Percentiles rank a stretch among this genome's conserved stretches.
These are phyloP conservation scores for Metschnikowia amazonensis DNA, from an alignment of 805 yeast species.

Conservation along the genomic window DNA sequence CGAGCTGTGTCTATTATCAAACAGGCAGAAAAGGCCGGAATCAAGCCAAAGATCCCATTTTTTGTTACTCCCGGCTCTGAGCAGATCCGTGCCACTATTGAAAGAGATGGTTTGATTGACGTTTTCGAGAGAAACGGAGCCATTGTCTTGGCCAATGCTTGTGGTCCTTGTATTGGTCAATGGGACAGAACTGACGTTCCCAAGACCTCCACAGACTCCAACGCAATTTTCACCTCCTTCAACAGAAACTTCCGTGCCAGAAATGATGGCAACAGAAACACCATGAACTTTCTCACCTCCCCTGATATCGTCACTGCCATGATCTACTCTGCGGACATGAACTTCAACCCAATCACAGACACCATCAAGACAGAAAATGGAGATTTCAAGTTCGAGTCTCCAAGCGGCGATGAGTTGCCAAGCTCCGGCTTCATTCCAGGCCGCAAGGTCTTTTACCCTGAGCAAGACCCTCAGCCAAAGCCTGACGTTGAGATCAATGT, in stretches of 20 bases:
- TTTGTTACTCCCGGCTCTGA: constrained; percentile 98
- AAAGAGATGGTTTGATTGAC: constrained; percentile 85
- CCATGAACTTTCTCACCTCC: constrained; percentile 97
- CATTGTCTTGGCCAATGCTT: constrained; percentile 89
- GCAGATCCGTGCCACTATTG: constrained; percentile 95
- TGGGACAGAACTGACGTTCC: constrained; percentile 91
- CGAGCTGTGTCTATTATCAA: constrained; percentile 87
- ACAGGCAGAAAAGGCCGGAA: constrained; percentile 83
- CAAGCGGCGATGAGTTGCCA: constrained; percentile 84
- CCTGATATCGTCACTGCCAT: constrained; percentile 97
- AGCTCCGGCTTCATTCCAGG: constrained; percentile 71
- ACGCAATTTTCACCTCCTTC: constrained; percentile 94
- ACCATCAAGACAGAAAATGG: constrained; percentile 71
- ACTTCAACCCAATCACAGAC: constrained; percentile 89
- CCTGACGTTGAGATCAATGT: constrained; percentile 60
- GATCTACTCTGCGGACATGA: constrained; percentile 90
- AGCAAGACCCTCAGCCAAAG: constrained; percentile 59
- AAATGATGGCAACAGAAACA: constrained; percentile 96
- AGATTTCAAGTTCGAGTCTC: constrained; percentile 74
- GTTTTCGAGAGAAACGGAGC: constrained; percentile 87
- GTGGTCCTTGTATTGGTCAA: constrained; percentile 99
- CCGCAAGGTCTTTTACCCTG: constrained; percentile 72
- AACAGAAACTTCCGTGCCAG: constrained; percentile 97
- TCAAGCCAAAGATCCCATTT: constrained; percentile 86
- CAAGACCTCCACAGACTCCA: constrained; percentile 60